A percentile compares a stretch with the other conserved stretches of the same genome.
Evolutionary conservation across 257 asterid species (phyloP).

Genomic region (Solanum neorickii): DNA sequence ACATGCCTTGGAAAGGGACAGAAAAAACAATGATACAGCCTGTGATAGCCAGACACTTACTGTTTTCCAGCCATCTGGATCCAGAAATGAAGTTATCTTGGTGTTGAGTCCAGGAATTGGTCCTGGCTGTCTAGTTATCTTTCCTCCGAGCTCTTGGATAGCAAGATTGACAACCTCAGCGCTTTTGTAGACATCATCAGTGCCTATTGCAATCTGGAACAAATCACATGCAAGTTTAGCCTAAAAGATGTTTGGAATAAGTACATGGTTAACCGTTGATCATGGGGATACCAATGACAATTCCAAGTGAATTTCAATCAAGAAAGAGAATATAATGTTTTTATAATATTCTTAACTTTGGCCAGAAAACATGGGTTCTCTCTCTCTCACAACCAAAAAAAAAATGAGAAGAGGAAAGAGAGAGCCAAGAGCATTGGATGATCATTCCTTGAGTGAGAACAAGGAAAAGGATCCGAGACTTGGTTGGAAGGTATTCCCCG

Average conservation of each 20-base stretch:
- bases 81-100: constrained; percentile 77
- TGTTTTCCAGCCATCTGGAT: constrained; percentile 99
- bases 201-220: constrained; percentile 66
- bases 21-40: background rate
- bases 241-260: background rate
- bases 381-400: background rate
- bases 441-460: background rate
- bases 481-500: too few relatives aligned
- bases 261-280: background rate
- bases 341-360: background rate
- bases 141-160: constrained; percentile 85
- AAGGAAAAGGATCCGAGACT: background rate
- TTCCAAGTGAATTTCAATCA: background rate
- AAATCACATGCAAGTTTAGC: background rate
- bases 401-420: background rate
- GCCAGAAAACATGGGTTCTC: background rate
- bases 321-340: background rate
- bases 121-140: constrained; percentile 83
- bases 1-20: background rate
- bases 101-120: constrained; percentile 88
- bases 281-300: background rate
- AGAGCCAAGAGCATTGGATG: background rate
- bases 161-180: constrained; percentile 73
- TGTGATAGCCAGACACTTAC: constrained; percentile 28
- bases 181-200: constrained; percentile 88